These are phyloP conservation scores for Alternaria gaisen DNA, from an alignment of 2,329 filamentous ascomycete genomes.

Conservation along the genomic window DNA sequence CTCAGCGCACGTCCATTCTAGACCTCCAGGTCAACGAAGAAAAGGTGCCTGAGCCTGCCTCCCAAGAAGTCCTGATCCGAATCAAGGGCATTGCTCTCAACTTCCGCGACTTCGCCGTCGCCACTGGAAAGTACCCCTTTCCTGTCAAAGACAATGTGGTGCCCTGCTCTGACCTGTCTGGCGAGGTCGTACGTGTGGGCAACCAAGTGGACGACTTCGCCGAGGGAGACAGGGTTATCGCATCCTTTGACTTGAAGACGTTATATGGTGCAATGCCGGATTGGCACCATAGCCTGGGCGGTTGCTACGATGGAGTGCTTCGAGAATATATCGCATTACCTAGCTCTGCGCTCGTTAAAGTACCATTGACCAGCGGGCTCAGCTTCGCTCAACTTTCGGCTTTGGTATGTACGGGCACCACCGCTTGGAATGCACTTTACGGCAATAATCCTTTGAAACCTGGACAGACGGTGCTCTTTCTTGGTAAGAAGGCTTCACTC, in stretches of 20 bases:
- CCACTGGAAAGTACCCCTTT: slow-evolving; percentile 20
- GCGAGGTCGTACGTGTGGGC: slow-evolving; percentile 18
- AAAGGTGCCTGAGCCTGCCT: not conserved
- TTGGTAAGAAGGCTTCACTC: slow-evolving; percentile 12
- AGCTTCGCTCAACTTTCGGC: slow-evolving; percentile 13
- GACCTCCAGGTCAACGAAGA: slow-evolving; percentile 6
- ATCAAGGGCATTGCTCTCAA: slow-evolving; percentile 26
- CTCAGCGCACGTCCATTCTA: slow-evolving; percentile 12
- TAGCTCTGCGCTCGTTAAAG: slow-evolving; percentile 14
- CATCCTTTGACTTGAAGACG: slow-evolving; percentile 13
- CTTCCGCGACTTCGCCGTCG: slow-evolving; percentile 23
- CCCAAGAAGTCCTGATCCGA: slow-evolving; percentile 23
- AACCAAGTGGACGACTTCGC: slow-evolving; percentile 14
- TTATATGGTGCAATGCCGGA: slow-evolving; percentile 12
- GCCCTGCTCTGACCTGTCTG: slow-evolving; percentile 23
- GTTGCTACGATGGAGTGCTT: slow-evolving; percentile 20
- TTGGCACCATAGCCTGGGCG: slow-evolving; percentile 4
- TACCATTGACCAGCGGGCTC: slow-evolving; percentile 10
- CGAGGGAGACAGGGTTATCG: slow-evolving; percentile 25
- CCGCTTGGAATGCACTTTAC: slow-evolving; percentile 30
- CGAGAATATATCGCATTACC: slow-evolving; percentile 19
- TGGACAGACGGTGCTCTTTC: slow-evolving; percentile 21
- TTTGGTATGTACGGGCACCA: slow-evolving; percentile 25
- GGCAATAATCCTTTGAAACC: slow-evolving; percentile 18
- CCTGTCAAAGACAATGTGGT: slow-evolving; percentile 18